Evolutionary conservation across 305 asterid genomes (phyloP).

Genomic region (Solanum aculeatissimum): DNA sequence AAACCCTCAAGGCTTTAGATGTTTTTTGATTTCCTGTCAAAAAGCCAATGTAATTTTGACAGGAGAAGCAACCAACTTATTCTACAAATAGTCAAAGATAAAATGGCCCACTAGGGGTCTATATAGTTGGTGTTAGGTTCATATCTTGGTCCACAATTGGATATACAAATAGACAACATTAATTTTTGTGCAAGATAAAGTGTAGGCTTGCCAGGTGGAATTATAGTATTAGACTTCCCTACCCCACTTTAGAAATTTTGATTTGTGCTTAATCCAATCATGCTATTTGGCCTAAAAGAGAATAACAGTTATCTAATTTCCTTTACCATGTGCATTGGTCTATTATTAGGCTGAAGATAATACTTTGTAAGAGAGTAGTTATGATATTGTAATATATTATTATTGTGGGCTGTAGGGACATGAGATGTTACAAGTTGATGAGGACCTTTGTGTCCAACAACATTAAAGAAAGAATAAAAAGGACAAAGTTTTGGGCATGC

Average conservation of each 20-base stretch:
- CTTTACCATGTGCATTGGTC: background rate
- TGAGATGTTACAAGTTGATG: background rate
- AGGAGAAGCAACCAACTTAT: background rate
- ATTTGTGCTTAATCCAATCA: background rate
- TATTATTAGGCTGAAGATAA: background rate
- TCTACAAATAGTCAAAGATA: background rate
- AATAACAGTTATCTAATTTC: background rate
- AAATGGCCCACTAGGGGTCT: constrained; percentile 1
- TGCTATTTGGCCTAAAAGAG: background rate
- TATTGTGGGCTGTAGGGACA: background rate
- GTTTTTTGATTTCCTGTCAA: background rate
- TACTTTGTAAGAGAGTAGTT: background rate
- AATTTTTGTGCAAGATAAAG: background rate
- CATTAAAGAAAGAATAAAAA: background rate
- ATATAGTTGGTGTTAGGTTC: constrained; percentile 8
- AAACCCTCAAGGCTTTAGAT: background rate
- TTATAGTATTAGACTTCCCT: background rate
- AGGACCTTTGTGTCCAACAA: background rate
- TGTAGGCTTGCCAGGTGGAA: background rate
- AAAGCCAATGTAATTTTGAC: background rate
- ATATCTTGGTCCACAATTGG: background rate
- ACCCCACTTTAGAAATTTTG: background rate
- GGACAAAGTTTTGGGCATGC: background rate
- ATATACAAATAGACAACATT: background rate
- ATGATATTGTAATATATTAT: background rate